Conservation (phyloP, 768 basidiomycete species). For the Leccinum disarticulatum region DNA sequence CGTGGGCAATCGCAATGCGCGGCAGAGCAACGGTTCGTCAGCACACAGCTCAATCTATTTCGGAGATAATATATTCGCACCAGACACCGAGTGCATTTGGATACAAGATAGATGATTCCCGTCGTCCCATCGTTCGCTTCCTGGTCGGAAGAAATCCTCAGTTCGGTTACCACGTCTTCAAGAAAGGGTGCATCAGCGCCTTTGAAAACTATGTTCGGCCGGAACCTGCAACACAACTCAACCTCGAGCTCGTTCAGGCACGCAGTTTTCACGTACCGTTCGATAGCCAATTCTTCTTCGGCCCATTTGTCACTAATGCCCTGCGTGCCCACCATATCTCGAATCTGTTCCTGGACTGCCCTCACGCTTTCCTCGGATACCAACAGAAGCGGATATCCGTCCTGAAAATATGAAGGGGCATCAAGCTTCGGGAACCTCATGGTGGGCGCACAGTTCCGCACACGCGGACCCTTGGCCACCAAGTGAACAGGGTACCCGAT, state of each 20-base stretch:
- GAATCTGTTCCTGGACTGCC: conserved; percentile 49
- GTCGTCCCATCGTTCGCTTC: conserved; percentile 18
- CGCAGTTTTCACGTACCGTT: conserved; percentile 47
- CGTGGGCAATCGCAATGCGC: not conserved
- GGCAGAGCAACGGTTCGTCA: conserved; percentile 1
- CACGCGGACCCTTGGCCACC: conserved; percentile 61
- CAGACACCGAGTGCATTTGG: conserved; percentile 69
- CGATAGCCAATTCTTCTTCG: conserved; percentile 48
- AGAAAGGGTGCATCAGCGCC: conserved; percentile 67
- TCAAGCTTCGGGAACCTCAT: conserved; percentile 55
- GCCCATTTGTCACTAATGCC: conserved; percentile 55
- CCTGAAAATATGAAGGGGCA: conserved; percentile 61
- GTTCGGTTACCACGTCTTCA: conserved; percentile 69
- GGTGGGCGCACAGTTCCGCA: conserved; percentile 53
- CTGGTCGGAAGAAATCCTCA: conserved; percentile 45
- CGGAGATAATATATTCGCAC: conserved; percentile 41
- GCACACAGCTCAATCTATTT: conserved; percentile 5
- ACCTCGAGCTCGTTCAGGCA: conserved; percentile 1
- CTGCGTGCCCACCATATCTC: conserved; percentile 46
- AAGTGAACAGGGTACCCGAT: conserved; percentile 61
- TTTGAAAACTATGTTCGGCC: conserved; percentile 71
- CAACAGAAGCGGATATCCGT: conserved; percentile 68
- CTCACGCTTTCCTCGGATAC: conserved; percentile 65
- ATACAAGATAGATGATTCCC: conserved; percentile 54
- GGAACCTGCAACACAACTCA: conserved; percentile 49